Evolutionary conservation across 2,329 filamentous ascomycete genomes (phyloP).

Genomic region (Phialophora tarda): DNA sequence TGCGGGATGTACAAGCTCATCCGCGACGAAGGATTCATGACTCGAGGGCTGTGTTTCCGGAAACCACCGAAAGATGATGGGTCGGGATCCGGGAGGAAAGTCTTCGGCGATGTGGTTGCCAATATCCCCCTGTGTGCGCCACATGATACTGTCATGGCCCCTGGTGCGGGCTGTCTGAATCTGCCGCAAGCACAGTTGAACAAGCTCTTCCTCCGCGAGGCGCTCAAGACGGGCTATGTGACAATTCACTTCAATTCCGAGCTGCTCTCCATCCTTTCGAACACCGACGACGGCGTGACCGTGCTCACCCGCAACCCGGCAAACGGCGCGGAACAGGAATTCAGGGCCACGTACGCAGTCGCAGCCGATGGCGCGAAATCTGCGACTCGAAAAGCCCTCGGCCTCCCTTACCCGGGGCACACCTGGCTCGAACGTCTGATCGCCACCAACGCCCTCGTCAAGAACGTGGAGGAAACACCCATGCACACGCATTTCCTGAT

Average conservation of each 20-base stretch:
- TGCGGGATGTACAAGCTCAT: conserved; percentile 25
- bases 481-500: conserved; percentile 20
- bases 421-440: conserved; percentile 30
- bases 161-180: conserved; percentile 21
- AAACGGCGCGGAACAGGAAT: conserved; percentile 1
- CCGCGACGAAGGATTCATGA: conserved; percentile 29
- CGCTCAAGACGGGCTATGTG: conserved; percentile 25
- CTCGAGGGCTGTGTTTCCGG: conserved; percentile 19
- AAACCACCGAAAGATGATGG: conserved; percentile 24
- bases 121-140: conserved; percentile 18
- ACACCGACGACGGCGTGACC: conserved; percentile 18
- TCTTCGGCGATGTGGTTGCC: conserved; percentile 21
- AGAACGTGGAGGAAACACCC: conserved; percentile 12
- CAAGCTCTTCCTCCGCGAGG: conserved; percentile 22
- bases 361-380: conserved; percentile 26
- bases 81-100: conserved; percentile 20
- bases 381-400: conserved; percentile 18
- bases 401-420: conserved; percentile 27
- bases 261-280: conserved; percentile 13
- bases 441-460: conserved; percentile 21
- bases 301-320: conserved; percentile 2
- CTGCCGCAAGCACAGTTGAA: conserved; percentile 25
- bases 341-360: conserved; percentile 17
- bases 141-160: conserved; percentile 12
- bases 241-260: conserved; percentile 27